Evolutionary conservation across 345 rosid species (phyloP), one percentile per base, ranked within the genome.

Genomic region (Eucalyptus albens): DNA sequence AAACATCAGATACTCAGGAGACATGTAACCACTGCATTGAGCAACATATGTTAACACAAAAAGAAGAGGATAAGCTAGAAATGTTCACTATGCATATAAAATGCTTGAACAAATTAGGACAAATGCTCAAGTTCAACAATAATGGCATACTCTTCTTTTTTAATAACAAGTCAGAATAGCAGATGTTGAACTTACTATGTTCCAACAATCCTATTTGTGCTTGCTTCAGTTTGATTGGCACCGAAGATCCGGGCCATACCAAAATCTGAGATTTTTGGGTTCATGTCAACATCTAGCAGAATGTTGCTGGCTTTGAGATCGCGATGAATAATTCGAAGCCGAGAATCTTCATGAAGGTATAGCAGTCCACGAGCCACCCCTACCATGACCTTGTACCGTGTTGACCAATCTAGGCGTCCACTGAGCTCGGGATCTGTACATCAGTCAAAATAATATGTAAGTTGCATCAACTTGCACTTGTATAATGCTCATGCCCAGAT

Each of bases 261-360:
- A 88, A 96, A 96, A 87, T 96, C 97, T 14, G 96, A 95, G 40
- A 95, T 94, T 91, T 95, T 96, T 11, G 96, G 92, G 72, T 91
- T 93, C 97, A 95, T 92, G 4, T 93, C 94, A 12, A 15, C 92
- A 88, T 95, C 97, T 10, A 95, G 59, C 50, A 94, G 90, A 56
- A 96, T 86, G 86, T 96, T 95, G 90, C 96, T 93, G 5, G 94
- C 90, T 90, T 95, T 96, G 19, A 96, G 92, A 89, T 96, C 96
- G 37, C 98, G 94, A 21, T 95, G 98, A 40, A 96, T 94, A 27
- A 95, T 92, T 91, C 88, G 92, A n/a, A 94, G 92, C 27, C 94
- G 92, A 31, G 95, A 96, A 86, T 94, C 93, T 81, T 90, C 87
- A n/a, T 94, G 94, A n/a, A 94, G 93, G 50, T 94, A 94, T 6